Base-by-base conservation (phyloP, 1,284 basidiomycete species). In the Trametes hirsuta region DNA sequence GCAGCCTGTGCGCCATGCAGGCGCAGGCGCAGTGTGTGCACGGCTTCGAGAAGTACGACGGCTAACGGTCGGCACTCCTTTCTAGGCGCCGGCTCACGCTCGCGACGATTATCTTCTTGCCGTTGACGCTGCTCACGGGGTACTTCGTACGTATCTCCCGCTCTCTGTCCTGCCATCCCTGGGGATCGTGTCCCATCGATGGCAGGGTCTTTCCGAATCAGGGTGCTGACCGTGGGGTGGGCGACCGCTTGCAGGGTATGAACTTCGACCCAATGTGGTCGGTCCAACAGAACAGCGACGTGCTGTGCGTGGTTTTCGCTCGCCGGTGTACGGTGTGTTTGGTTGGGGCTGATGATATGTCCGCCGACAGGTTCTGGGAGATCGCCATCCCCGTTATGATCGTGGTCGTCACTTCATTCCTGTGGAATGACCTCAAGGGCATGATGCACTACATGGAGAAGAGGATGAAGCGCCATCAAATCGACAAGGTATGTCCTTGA, bases 51-150 rank as follows among this genome's bases (percentile, higher is more conserved):
- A 57, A 57, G 42, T 18, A n/a, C 24, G 6, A 45, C 56, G 49
- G 50, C 56, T 58, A 52, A 58, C 49, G 8, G 44, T 52, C 45
- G 56, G 35, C 54, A 49, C 44, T 55, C 42, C 41, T 24, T 48
- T 44, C 15, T 53, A 80, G 78, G 79, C 80, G 81, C 24, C 79
- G 82, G n/a, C 73, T 88, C 45, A 87, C 85, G 6, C 66, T 88
- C 14, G 82, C 82, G 1, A 90, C 86, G 1, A 85, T 90, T 67
- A 84, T 89, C 65, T 90, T 86, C 75, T 72, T 90, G 14, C 88
- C 88, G 0, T 71, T 90, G 24, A 89, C 87, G 1, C 77, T 90
- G 30, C 76, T 91, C 15, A 87, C 87, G 15, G 87, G 88, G 42
- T 90, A 90, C 73, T 90, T 90, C 66, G 85, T 86, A 69, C 63